Conservation (phyloP, 192 early-diverging fungal species). For the Rhizophagus clarus region DNA sequence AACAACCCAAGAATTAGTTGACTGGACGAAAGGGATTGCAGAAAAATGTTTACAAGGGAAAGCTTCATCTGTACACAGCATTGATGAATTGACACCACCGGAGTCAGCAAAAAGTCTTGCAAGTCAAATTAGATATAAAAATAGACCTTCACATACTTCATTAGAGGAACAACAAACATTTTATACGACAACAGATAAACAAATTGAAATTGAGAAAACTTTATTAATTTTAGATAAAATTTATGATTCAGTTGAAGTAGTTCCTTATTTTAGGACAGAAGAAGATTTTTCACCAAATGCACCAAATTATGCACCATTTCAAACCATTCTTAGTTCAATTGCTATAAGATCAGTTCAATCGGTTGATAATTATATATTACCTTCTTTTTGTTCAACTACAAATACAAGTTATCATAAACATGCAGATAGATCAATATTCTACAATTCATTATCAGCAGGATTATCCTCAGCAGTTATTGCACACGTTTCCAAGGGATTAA, state of each 20-base stretch:
- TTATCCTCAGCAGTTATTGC: conserved; percentile 15
- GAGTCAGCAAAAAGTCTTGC: neutral
- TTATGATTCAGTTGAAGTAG: conserved; percentile 11
- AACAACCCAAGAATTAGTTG: neutral
- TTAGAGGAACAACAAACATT: neutral
- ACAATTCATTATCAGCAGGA: conserved; percentile 39
- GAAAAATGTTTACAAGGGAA: neutral
- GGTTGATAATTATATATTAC: conserved; percentile 1
- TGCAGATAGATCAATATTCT: conserved; percentile 37
- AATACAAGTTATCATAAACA: conserved; percentile 25
- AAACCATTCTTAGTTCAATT: conserved; percentile 3
- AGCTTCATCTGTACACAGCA: neutral
- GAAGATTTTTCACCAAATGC: conserved; percentile 5
- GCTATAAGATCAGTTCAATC: conserved; percentile 4
- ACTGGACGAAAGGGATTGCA: neutral
- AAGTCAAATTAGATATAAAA: neutral
- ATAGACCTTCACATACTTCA: neutral
- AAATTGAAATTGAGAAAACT: conserved; percentile 8
- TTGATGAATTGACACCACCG: neutral
- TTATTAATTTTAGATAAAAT: conserved; percentile 13
- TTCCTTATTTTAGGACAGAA: conserved; percentile 25
- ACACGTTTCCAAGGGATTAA: neutral
- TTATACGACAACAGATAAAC: neutral
- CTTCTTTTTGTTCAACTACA: neutral
- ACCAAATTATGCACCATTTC: conserved; percentile 5